Percentiles rank a stretch among this genome's conserved stretches.
Conservation (phyloP, 2,329 filamentous ascomycete genomes). For the Apiospora malaysiana region DNA sequence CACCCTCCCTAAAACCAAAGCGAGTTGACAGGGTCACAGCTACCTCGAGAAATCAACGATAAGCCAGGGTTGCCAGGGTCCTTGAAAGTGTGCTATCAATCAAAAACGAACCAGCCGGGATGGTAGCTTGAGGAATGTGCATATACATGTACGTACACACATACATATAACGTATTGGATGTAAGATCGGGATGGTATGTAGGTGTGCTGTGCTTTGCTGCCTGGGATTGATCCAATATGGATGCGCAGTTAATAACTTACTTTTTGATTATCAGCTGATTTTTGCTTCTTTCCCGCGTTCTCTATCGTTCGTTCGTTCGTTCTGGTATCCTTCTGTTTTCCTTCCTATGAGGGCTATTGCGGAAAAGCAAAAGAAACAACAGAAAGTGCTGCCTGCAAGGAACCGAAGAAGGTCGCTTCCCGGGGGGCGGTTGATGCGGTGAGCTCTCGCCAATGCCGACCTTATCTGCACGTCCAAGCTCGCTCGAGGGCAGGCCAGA, state of each 20-base stretch:
- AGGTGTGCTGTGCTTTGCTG: neutral
- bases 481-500: neutral
- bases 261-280: neutral
- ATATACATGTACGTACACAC: conserved; percentile 2
- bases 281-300: conserved; percentile 12
- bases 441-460: conserved; percentile 11
- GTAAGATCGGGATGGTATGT: neutral
- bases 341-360: neutral
- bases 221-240: conserved; percentile 10
- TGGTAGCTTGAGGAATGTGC: neutral
- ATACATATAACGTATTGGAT: neutral
- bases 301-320: neutral
- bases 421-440: neutral
- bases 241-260: neutral
- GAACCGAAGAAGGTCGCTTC: conserved; percentile 14
- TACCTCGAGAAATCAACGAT: conserved; percentile 16
- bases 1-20: conserved; percentile 14
- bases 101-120: conserved; percentile 2
- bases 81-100: conserved; percentile 7
- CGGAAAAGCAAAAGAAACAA: neutral
- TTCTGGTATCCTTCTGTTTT: neutral
- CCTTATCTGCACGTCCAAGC: conserved; percentile 13
- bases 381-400: conserved; percentile 3
- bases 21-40: conserved; percentile 10
- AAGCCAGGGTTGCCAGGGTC: conserved; percentile 6